Percentiles rank a stretch among this genome's conserved stretches.
phyloP scores from a whole-genome alignment of 2,329 filamentous ascomycete species.

The Alternaria arborescens region DNA sequence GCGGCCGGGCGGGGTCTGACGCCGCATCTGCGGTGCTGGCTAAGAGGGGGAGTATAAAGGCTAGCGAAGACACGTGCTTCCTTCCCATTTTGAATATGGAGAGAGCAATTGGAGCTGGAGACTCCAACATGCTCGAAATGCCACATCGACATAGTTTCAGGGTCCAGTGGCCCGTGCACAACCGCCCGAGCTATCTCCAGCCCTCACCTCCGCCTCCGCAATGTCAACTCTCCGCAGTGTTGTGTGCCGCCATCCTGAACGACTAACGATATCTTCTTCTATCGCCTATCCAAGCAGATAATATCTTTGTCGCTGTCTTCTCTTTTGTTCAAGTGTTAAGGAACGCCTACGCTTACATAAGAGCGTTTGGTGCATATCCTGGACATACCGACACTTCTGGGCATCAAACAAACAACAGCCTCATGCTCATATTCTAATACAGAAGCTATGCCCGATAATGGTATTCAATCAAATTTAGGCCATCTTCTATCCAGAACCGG shows the following conservation, averaged over 20 bases:
- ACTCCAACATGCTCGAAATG: conserved; percentile 25
- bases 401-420: neutral
- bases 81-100: conserved; percentile 41
- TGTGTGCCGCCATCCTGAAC: neutral
- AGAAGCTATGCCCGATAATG: neutral
- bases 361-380: neutral
- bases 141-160: conserved; percentile 34
- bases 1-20: conserved; percentile 73
- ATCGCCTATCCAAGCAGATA: neutral
- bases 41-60: conserved; percentile 41
- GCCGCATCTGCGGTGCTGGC: conserved; percentile 57
- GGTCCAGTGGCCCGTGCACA: conserved; percentile 21
- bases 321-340: neutral
- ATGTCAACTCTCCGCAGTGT: neutral
- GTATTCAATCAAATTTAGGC: neutral
- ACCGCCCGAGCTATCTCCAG: conserved; percentile 5
- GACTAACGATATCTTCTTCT: neutral
- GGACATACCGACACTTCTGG: neutral
- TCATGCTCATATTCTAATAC: neutral
- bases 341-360: neutral
- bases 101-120: conserved; percentile 36
- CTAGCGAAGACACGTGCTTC: conserved; percentile 40
- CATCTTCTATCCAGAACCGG: neutral
- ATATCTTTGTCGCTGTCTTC: neutral
- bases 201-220: conserved; percentile 1